Conservation (phyloP, 805 yeast genomes). For the Starmerella stellata region DNA sequence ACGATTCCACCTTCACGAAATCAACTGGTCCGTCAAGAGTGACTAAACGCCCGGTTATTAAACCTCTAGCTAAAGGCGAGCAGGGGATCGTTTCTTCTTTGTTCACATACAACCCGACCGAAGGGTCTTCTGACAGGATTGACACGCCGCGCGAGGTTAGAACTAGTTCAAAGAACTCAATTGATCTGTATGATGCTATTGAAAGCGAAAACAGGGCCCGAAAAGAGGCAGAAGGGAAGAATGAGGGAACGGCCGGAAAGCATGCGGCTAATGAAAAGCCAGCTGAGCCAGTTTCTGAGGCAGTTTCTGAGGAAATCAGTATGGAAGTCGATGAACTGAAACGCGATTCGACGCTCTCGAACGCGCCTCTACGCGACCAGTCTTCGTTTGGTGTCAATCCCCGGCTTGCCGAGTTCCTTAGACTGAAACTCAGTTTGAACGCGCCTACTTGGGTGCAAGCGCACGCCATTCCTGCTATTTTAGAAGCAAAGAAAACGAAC, state of each 20-base stretch:
- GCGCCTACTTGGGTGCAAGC: slow-evolving; percentile 78
- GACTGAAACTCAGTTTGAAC: slow-evolving; percentile 12
- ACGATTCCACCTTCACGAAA: background rate
- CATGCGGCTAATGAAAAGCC: background rate
- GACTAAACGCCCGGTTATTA: background rate
- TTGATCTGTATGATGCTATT: too few relatives aligned
- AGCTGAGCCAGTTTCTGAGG: slow-evolving; percentile 52
- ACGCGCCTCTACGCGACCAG: slow-evolving; percentile 64
- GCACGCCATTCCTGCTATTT: slow-evolving; percentile 48
- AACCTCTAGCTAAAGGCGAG: too few relatives aligned
- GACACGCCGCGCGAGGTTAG: slow-evolving; percentile 15
- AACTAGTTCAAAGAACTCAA: too few relatives aligned
- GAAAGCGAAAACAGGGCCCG: too few relatives aligned
- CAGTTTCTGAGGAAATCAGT: slow-evolving; percentile 23
- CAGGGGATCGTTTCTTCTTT: slow-evolving; percentile 55
- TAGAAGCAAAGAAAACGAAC: slow-evolving; percentile 21
- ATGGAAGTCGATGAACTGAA: background rate
- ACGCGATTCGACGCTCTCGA: slow-evolving; percentile 49
- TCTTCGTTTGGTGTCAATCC: slow-evolving; percentile 20
- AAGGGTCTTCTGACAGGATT: too few relatives aligned
- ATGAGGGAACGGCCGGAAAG: background rate
- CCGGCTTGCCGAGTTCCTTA: slow-evolving; percentile 3
- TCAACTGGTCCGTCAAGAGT: background rate
- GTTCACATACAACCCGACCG: slow-evolving; percentile 52
- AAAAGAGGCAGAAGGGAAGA: background rate